Evolutionary conservation across 2,329 filamentous ascomycete species (phyloP), one percentile per base, ranked within the genome.

Genomic region (Ophiocordyceps camponoti-floridani): DNA sequence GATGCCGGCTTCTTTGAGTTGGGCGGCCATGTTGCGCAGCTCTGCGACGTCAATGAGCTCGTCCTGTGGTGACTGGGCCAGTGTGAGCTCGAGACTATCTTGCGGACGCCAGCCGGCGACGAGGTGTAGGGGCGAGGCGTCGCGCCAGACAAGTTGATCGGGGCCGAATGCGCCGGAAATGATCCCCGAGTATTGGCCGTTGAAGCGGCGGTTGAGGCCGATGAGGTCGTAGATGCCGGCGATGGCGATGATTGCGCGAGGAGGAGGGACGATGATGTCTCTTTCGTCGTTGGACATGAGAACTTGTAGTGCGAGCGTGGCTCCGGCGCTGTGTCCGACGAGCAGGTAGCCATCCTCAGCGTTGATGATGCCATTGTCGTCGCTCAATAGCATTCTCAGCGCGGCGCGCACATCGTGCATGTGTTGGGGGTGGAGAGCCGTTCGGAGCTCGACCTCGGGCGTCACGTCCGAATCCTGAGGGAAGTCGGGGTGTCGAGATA

Each of bases 141-240:
- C 58, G 44, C 64, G 61, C 79, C 79, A 84, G 0, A 46, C 53
- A 27, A 50, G 53, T 47, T 57, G 56, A 40, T 73, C 66, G 2
- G 55, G 46, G 0, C 81, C 79, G 58, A 85, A 84, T 1, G 80
- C 79, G 6, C 63, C 67, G 3, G 58, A 53, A 18, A 81, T 63
- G 48, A 86, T 77, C 4, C 66, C 65, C 6, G 60, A 55, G 55
- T 85, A 86, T 27, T 53, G 56, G 6, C 62, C 63, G 16, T 54
- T 56, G 33, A 70, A 63, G 8, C 68, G 63, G 42, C 63, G 58
- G 26, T 68, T 62, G 18, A 84, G 58, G 0, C 67, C 67, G 8
- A 65, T 65, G 10, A 86, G 58, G 53, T 82, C 73, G 58, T 84
- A 84, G 19, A 86, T 74, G 1, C 82, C 81, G 45, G 73, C 72